Base-by-base conservation (phyloP, 1,284 basidiomycete species). In the Cutaneotrichosporon sp. region DNA sequence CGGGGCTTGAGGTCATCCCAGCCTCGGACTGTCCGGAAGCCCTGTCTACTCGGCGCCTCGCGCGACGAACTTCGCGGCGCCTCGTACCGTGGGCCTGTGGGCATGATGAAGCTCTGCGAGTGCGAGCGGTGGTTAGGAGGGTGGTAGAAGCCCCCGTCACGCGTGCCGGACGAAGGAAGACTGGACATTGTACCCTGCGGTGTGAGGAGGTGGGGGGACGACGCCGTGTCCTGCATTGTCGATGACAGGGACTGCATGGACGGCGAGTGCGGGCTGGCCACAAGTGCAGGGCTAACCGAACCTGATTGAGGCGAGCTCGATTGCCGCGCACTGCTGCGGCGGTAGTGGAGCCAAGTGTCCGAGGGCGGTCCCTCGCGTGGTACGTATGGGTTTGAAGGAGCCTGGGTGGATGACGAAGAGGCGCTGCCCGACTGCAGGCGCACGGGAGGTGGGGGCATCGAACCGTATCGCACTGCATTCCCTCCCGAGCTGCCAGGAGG, bases 11-110 rank as follows among this genome's bases (percentile, higher is more conserved):
- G 66, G 53, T 80, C 80, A 2, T 57, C 65, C 55, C 65, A 68
- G 62, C 73, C 74, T 26, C 66, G 70, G 9, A 81, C 69, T 18
- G 74, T 67, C 40, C 74, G 66, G 60, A 81, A 74, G 6, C 79
- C 80, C 16, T 69, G 68, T 31, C 70, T 65, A 18, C 70, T 60
- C 2, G 55, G n/a, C 6, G 42, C 51, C 52, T 49, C 53, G 51
- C 58, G 36, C 11, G 31, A 51, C 34, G 36, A 31, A 40, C 56
- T 52, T 47, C 56, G 38, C 18, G 38, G 36, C 22, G 46, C 36
- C 36, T 63, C 65, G 56, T 66, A 63, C 26, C 59, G 58, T 18
- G 26, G 5, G 1, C 50, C 59, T 6, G 73, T 74, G 65, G 71
- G 72, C 26, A 72, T 65, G 1, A 75, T 69, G 58, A 76, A 77